Evolutionary conservation across 768 basidiomycete genomes (phyloP), one percentile per base, ranked within the genome.

Genomic region (Macrolepiota albuminosa): DNA sequence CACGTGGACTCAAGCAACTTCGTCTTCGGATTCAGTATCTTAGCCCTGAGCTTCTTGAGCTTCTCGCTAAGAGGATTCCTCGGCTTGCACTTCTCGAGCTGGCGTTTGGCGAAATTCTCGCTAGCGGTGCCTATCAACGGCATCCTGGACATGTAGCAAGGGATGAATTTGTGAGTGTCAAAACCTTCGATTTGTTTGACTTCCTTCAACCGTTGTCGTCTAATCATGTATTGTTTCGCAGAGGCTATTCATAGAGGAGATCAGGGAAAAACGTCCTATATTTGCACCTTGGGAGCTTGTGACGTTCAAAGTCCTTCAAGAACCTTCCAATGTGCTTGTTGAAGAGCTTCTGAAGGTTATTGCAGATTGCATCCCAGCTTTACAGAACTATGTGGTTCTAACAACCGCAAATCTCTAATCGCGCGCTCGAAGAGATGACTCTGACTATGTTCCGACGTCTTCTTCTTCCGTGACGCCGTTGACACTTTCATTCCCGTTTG

Each of bases 21-120:
- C 63, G 59, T 40, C 48, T 72, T 2, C 65, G 61, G 9, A 33
- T 73, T 1, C 49, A 62, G 9, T 62, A 63, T 52, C 63, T 72
- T 16, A 71, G 61, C 31, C 68, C 70, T 10, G 66, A 66, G 37
- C 40, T 72, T 16, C 31, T 72, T 8, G 63, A 66, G 56, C 61
- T 70, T 6, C 53, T 74, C 7, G 69, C 70, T 39, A 39, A 49
- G 26, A 56, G 57, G 16, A 62, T 71, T 8, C 71, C 70, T 6
- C 56, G 39, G 6, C 66, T 73, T n/a, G 24, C 26, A 13, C 53
- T 57, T 13, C 62, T 73, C 21, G 66, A 67, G 18, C 61, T 74
- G 42, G 34, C 46, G 18, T 73, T 73, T 46, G 33, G 54, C 2
- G 69, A 70, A n/a, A 58, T 72, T 3, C 37, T 51, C 4, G 45